Percentiles rank a stretch among this genome's conserved stretches.
Conservation (phyloP, 306 rosid species). For the Trifolium dubium region DNA sequence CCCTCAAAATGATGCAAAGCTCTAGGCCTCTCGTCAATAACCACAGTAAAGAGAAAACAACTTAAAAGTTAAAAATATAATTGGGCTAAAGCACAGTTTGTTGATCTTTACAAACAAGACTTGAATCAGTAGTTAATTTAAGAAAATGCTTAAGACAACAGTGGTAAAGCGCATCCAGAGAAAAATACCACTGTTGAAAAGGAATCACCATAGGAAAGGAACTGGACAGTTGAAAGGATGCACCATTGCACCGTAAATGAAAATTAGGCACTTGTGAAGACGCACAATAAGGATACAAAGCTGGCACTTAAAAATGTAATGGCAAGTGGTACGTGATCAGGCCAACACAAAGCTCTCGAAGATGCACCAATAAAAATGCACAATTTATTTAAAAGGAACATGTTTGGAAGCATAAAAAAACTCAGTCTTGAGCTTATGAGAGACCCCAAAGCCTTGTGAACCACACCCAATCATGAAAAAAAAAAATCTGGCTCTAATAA, state of each 20-base stretch:
- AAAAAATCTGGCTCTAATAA: background rate
- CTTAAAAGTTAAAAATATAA: background rate
- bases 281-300: background rate
- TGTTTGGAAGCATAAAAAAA: background rate
- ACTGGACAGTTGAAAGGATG: background rate
- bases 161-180: background rate
- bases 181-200: background rate
- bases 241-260: background rate
- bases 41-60: background rate
- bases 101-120: slow-evolving; percentile 6
- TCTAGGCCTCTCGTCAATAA: background rate
- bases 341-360: background rate
- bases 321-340: background rate
- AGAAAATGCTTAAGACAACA: background rate
- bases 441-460: background rate
- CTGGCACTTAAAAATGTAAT: slow-evolving; percentile 1
- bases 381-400: background rate
- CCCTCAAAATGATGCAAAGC: background rate
- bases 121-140: background rate
- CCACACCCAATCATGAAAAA: background rate
- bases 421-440: background rate
- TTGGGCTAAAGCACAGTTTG: background rate
- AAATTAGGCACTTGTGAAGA: background rate
- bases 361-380: background rate
- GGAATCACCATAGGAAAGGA: background rate